Conservation (phyloP, 2,329 filamentous ascomycete species). For the Ophiostoma fasciatum region DNA sequence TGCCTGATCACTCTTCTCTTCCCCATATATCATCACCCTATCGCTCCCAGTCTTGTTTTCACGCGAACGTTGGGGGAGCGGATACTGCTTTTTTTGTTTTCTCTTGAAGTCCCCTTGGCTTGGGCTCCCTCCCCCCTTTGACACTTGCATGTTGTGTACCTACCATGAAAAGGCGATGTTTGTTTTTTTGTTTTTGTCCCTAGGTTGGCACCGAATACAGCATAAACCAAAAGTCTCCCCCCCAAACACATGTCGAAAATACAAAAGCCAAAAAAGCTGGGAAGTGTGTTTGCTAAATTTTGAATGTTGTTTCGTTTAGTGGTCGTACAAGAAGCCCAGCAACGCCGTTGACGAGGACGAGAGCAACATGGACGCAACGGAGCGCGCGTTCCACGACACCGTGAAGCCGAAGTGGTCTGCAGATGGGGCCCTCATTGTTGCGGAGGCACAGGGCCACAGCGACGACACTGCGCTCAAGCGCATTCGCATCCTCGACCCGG, state of each 20-base stretch:
- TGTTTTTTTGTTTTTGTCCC: conserved; percentile 15
- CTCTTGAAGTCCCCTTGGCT: too few species aligned
- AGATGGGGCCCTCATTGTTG: conserved; percentile 44
- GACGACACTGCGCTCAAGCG: conserved; percentile 13
- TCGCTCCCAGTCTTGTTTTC: background rate
- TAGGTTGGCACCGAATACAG: conserved; percentile 14
- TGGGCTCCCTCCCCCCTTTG: too few species aligned
- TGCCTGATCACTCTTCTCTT: conserved; percentile 22
- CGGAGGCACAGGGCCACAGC: conserved; percentile 1
- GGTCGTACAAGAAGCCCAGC: conserved; percentile 68
- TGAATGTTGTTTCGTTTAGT: conserved; percentile 43
- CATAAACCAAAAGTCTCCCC: background rate
- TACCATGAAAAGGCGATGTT: background rate
- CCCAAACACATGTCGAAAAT: conserved; percentile 1
- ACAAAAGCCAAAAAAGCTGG: conserved; percentile 14
- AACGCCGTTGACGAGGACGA: conserved; percentile 51
- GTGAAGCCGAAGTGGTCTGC: conserved; percentile 70
- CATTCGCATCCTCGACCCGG: conserved; percentile 5
- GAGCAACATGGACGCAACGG: conserved; percentile 43
- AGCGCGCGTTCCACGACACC: conserved; percentile 55
- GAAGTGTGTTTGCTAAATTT: conserved; percentile 30
- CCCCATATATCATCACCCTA: conserved; percentile 10
- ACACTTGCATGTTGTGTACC: background rate
- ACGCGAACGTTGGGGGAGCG: background rate
- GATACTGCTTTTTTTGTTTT: background rate